Evolutionary conservation across 495 filamentous ascomycete genomes (phyloP).

Genomic region (Pyronema domesticum): DNA sequence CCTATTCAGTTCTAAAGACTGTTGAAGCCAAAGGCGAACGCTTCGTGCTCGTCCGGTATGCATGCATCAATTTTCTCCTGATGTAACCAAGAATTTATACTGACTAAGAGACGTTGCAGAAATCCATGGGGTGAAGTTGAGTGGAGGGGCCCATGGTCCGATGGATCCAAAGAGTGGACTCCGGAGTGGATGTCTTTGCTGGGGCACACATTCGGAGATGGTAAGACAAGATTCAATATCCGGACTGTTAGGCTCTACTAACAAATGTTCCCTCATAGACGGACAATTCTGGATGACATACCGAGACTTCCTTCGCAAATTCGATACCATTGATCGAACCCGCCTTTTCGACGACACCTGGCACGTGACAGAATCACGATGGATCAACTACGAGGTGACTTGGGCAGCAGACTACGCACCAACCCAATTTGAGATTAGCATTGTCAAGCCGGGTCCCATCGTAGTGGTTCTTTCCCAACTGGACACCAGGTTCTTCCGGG

Average conservation of each 20-base stretch:
- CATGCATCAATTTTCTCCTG: background rate
- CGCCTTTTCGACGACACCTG: conserved; percentile 74
- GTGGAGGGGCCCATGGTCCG: conserved; percentile 67
- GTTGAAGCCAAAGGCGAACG: conserved; percentile 56
- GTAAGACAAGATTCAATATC: too few species aligned
- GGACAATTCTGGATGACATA: conserved; percentile 52
- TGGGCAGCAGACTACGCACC: conserved; percentile 75
- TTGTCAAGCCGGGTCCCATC: conserved; percentile 47
- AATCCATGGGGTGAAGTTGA: conserved; percentile 83
- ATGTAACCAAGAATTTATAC: background rate
- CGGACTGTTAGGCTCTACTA: too few species aligned
- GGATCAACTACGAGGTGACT: conserved; percentile 69
- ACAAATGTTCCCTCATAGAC: conserved; percentile 28
- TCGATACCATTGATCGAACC: conserved; percentile 66
- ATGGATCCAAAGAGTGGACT: conserved; percentile 76
- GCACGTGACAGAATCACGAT: conserved; percentile 56
- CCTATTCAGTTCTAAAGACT: conserved; percentile 76
- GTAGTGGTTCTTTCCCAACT: conserved; percentile 72
- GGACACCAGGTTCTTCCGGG: conserved; percentile 70
- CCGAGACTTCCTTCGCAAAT: conserved; percentile 67
- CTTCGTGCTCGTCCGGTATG: conserved; percentile 48
- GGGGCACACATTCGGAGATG: conserved; percentile 65
- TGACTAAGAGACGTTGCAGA: conserved; percentile 25
- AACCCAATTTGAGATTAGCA: conserved; percentile 58
- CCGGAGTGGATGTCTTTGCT: conserved; percentile 68